phyloP scores from a whole-genome alignment of 352 stramenopile genomes.

The Phytophthora podocarpi region DNA sequence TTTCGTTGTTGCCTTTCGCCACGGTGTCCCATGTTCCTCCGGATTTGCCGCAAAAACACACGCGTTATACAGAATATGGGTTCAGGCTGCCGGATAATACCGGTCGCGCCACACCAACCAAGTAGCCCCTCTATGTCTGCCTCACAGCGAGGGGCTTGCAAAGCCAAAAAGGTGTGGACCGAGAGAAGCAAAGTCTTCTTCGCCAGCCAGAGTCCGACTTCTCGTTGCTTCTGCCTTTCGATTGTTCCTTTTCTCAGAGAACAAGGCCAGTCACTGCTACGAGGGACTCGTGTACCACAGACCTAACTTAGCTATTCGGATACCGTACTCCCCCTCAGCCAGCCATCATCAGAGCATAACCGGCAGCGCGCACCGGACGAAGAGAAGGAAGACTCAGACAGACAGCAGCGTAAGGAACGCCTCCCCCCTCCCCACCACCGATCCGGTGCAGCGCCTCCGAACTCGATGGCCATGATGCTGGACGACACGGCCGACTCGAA shows the following conservation, averaged over 20 bases:
- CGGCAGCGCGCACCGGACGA: constrained; percentile 8
- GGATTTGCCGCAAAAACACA: constrained; percentile 19
- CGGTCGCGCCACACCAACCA: constrained; percentile 20
- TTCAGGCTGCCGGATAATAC: neutral
- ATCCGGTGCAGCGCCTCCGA: no score
- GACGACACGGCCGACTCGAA: constrained; percentile 59
- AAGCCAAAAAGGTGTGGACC: constrained; percentile 14
- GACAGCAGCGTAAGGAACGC: neutral
- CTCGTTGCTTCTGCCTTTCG: constrained; percentile 6
- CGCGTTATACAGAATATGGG: neutral
- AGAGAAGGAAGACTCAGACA: neutral
- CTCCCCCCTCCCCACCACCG: neutral
- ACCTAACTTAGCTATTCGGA: constrained; percentile 11
- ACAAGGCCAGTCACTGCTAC: constrained; percentile 22
- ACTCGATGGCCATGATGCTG: constrained; percentile 33
- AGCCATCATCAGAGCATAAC: constrained; percentile 28
- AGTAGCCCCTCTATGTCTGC: constrained; percentile 21
- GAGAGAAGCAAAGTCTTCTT: constrained; percentile 13
- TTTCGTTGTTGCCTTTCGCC: neutral
- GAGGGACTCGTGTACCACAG: constrained; percentile 24
- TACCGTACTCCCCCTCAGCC: constrained; percentile 31
- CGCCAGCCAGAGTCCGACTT: constrained; percentile 4
- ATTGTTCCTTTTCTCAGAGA: constrained; percentile 19
- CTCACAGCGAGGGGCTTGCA: neutral
- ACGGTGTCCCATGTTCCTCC: neutral